These are phyloP conservation scores for Mortierella antarctica DNA, from an alignment of 192 early-diverging fungal genomes.

Conservation along the genomic window DNA sequence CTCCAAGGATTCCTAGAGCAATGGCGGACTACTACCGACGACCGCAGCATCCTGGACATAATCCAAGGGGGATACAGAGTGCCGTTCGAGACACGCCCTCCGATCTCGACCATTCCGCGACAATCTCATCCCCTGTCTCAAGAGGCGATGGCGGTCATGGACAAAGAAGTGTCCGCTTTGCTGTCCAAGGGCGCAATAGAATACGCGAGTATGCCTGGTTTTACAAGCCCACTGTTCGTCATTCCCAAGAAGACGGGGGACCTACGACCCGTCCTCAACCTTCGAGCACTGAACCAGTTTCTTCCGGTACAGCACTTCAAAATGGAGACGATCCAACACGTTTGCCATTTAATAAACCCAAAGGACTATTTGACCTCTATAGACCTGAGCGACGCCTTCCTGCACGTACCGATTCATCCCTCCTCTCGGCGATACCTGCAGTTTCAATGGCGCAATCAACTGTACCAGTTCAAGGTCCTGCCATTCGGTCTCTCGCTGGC, in stretches of 20 bases:
- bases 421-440: conserved; percentile 37
- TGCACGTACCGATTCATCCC: conserved; percentile 42
- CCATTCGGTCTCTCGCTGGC: conserved; percentile 39
- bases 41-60: conserved; percentile 15
- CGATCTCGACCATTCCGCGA: background rate
- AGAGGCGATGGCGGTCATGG: conserved; percentile 9
- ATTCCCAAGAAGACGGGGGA: conserved; percentile 47
- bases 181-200: conserved; percentile 37
- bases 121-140: conserved; percentile 10
- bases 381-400: conserved; percentile 43
- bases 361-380: conserved; percentile 25
- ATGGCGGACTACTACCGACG: conserved; percentile 17
- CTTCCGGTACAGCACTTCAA: conserved; percentile 26
- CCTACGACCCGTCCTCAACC: conserved; percentile 33
- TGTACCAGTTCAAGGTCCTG: conserved; percentile 41
- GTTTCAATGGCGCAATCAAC: conserved; percentile 28
- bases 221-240: conserved; percentile 37
- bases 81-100: conserved; percentile 19
- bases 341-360: conserved; percentile 19
- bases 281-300: conserved; percentile 27
- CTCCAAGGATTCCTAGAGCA: conserved; percentile 16
- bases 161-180: conserved; percentile 30
- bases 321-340: conserved; percentile 36
- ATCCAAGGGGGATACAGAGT: conserved; percentile 25
- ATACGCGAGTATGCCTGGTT: conserved; percentile 21